Evolutionary conservation across 2,329 filamentous ascomycete species (phyloP), one percentile per base, ranked within the genome.

Genomic region (Diaporthe velutina): DNA sequence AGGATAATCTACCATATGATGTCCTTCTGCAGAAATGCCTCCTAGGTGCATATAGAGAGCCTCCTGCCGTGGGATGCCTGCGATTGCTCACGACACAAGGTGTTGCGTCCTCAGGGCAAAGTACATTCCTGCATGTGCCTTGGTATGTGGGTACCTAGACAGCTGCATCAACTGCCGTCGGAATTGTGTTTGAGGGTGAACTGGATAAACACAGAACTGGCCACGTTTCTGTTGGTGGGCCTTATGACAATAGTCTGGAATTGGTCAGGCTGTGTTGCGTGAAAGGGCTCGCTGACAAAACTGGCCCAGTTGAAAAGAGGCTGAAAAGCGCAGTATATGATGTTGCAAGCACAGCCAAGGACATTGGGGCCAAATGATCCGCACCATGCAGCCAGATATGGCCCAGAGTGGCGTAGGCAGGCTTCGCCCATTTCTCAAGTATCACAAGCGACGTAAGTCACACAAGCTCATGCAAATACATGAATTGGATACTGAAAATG

Each of bases 361-460:
- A n/a, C n/a, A n/a, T n/a, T n/a, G n/a, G n/a, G n/a, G n/a, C n/a
- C n/a, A n/a, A n/a, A n/a, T n/a, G n/a, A n/a, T 13, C 22, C n/a
- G 9, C 57, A 42, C 12, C 22, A 1, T 1, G 57, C 13, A 40
- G 35, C 35, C 57, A 48, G 15, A 33, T 48, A 48, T 64, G 60
- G 60, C 38, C 60, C 60, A 48, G 15, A 61, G 30, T 45, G 38
- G n/a, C 8, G 28, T 30, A 22, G 30, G 54, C 15, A 33, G n/a
- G 54, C 28, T 22, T 57, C 54, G 15, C 30, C 17, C 54, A 4
- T 35, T 30, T 58, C 55, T 58, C 55, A 30, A 9, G 55, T 38
- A 58, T n/a, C 17, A 58, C 60, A 30, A 33, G 60, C 48, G 60
- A 45, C 25, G 30, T 64, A 48, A 64, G n/a, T n/a, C n/a, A 13